phyloP scores from a whole-genome alignment of 306 rosid species.

The Phaseolus lunatus region DNA sequence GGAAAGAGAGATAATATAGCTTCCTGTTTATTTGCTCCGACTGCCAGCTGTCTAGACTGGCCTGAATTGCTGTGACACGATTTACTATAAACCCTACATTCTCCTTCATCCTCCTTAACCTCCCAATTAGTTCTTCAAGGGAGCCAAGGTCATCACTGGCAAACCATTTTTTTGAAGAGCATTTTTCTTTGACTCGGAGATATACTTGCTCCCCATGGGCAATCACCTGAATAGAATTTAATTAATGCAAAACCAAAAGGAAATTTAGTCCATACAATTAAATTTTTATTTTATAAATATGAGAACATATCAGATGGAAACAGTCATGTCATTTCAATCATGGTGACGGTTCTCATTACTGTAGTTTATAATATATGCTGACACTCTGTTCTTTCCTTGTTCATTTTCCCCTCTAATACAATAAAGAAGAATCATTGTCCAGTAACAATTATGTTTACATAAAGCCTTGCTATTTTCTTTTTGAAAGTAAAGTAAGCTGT shows the following conservation, averaged over 20 bases:
- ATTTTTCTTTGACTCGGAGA: constrained; percentile 90
- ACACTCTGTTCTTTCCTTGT: constrained; percentile 1
- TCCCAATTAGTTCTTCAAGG: constrained; percentile 87
- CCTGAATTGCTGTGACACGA: constrained; percentile 88
- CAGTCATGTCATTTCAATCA: constrained; percentile 21
- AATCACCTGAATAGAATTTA: constrained; percentile 65
- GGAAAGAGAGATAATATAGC: constrained; percentile 89
- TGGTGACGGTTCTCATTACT: constrained; percentile 10
- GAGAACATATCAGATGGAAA: constrained; percentile 22
- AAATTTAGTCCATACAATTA: constrained; percentile 35
- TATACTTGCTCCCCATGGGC: constrained; percentile 95
- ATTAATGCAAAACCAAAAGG: constrained; percentile 38
- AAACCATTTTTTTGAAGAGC: constrained; percentile 86
- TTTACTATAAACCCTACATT: constrained; percentile 94
- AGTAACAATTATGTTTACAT: constrained; percentile 10
- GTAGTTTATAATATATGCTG: not conserved
- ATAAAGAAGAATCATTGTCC: constrained; percentile 11
- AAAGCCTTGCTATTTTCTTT: not conserved
- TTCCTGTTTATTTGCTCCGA: constrained; percentile 92
- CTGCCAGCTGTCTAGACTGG: constrained; percentile 97
- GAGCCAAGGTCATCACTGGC: constrained; percentile 67
- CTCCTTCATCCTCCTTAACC: constrained; percentile 84
- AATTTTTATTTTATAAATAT: constrained; percentile 22
- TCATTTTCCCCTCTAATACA: constrained; percentile 19
- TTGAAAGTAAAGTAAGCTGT: constrained; percentile 13